phyloP scores from a whole-genome alignment of 2,329 filamentous ascomycete species.

The Pseudogymnoascus sp. region DNA sequence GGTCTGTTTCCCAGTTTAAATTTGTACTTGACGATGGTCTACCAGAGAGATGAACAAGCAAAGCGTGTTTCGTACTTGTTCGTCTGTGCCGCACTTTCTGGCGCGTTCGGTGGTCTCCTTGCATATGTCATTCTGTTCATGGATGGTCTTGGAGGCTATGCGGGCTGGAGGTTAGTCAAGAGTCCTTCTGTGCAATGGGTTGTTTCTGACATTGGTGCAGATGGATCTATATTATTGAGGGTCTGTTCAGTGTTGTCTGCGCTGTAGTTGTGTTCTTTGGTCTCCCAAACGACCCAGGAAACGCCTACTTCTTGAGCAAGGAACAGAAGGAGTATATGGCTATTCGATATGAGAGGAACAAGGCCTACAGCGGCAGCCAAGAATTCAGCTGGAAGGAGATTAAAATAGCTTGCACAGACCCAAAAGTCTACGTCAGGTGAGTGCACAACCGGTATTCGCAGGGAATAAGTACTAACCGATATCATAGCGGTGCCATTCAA shows the following conservation, averaged over 20 bases:
- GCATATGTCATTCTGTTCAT: conserved; percentile 10
- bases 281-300: conserved; percentile 35
- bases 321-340: conserved; percentile 42
- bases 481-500: conserved; percentile 9
- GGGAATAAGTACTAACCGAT: background rate
- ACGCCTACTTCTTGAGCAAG: conserved; percentile 38
- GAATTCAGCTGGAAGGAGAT: conserved; percentile 42
- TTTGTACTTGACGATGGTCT: conserved; percentile 43
- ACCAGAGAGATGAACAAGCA: conserved; percentile 43
- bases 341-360: conserved; percentile 35
- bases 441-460: background rate
- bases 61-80: conserved; percentile 43
- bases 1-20: conserved; percentile 32
- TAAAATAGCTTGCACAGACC: conserved; percentile 36
- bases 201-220: background rate
- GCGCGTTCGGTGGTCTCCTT: conserved; percentile 9
- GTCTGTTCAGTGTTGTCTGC: conserved; percentile 35
- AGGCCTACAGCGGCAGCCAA: conserved; percentile 41
- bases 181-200: background rate
- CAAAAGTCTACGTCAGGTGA: conserved; percentile 27
- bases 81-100: conserved; percentile 22
- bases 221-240: conserved; percentile 38
- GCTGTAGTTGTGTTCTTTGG: conserved; percentile 36
- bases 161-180: background rate
- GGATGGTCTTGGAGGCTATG: conserved; percentile 8